Conservation (phyloP, 2,329 filamentous ascomycete species). For the Macroventuria anomochaeta region DNA sequence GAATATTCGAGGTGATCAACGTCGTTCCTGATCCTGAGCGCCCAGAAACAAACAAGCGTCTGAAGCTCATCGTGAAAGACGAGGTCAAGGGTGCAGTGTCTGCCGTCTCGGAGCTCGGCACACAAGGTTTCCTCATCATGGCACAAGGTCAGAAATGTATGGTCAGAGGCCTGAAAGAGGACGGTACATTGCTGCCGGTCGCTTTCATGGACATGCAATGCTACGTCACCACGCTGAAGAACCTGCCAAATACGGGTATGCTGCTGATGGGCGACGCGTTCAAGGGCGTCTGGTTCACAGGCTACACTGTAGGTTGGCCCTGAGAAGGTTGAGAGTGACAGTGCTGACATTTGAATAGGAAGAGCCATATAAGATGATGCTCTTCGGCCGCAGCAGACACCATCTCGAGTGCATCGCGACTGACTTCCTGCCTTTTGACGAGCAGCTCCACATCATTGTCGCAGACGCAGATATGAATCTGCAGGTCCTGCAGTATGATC, state of each 20-base stretch:
- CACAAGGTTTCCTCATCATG: slow-evolving; percentile 84
- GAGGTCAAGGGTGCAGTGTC: slow-evolving; percentile 93
- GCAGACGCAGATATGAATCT: slow-evolving; percentile 85
- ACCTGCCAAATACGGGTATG: slow-evolving; percentile 81
- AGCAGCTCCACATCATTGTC: slow-evolving; percentile 81
- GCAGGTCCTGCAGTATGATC: slow-evolving; percentile 91
- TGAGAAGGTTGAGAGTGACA: too few relatives aligned
- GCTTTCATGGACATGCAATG: slow-evolving; percentile 98
- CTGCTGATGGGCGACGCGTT: slow-evolving; percentile 88
- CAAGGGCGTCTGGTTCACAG: slow-evolving; percentile 95
- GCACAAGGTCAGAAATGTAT: slow-evolving; percentile 97
- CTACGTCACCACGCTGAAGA: slow-evolving; percentile 85
- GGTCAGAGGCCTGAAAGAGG: slow-evolving; percentile 94
- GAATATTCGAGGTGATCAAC: slow-evolving; percentile 88
- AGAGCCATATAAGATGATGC: slow-evolving; percentile 92
- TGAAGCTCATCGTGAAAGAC: slow-evolving; percentile 87
- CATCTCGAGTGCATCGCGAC: slow-evolving; percentile 79
- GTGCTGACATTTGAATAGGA: slow-evolving; percentile 59
- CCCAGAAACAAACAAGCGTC: slow-evolving; percentile 82
- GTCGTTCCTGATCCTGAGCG: slow-evolving; percentile 88
- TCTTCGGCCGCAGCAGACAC: slow-evolving; percentile 86
- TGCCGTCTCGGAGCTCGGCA: slow-evolving; percentile 81
- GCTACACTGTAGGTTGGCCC: slow-evolving; percentile 70
- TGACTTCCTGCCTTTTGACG: slow-evolving; percentile 87
- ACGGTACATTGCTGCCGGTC: slow-evolving; percentile 88